Percentiles rank a stretch among this genome's conserved stretches.
Conservation (phyloP, 2,329 filamentous ascomycete species). For the Aotearoamyces nothofagi region DNA sequence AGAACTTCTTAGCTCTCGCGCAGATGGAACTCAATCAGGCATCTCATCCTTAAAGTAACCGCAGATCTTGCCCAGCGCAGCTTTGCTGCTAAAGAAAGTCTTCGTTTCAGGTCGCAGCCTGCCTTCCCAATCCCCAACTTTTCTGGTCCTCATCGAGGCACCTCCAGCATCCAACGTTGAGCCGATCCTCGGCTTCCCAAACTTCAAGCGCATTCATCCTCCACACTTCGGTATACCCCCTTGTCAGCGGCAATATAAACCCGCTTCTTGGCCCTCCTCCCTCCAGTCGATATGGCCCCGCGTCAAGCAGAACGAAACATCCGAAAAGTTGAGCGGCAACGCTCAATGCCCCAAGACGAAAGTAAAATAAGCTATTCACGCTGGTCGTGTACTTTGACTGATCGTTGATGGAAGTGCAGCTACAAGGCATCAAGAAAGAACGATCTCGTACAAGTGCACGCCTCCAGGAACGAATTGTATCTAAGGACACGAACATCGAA, state of each 20-base stretch:
- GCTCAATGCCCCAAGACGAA: conserved; percentile 9
- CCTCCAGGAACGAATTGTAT: conserved; percentile 1
- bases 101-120: no score
- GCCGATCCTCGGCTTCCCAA: conserved; percentile 61
- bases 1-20: no score
- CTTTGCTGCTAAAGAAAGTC: no score
- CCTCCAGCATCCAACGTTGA: no score
- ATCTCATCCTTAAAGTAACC: no score
- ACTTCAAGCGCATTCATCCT: background rate
- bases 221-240: background rate
- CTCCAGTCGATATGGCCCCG: conserved; percentile 10
- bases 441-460: no score
- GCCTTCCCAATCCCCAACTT: no score
- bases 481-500: conserved; percentile 1
- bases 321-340: conserved; percentile 10
- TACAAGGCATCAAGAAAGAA: conserved; percentile 5
- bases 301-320: conserved; percentile 12
- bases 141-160: no score
- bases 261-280: conserved; percentile 8
- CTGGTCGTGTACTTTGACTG: conserved; percentile 8
- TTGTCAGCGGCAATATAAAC: conserved; percentile 5
- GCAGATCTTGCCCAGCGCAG: no score
- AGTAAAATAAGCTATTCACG: conserved; percentile 8
- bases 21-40: no score
- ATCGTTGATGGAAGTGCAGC: conserved; percentile 6